Evolutionary conservation across 805 yeast genomes (phyloP).

Genomic region (Metschnikowia rubicola): DNA sequence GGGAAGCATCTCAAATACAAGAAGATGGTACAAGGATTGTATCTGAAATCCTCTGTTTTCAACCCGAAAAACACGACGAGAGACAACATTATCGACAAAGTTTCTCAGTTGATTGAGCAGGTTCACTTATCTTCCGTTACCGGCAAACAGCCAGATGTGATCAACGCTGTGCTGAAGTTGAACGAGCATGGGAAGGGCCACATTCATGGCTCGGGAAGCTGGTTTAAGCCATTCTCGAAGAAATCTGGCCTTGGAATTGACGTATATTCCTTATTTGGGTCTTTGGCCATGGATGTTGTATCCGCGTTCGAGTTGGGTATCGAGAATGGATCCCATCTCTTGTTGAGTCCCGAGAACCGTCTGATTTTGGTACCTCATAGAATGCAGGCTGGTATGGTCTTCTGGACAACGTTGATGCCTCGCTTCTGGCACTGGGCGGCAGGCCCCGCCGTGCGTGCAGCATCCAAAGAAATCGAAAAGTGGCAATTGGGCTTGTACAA

Average conservation of each 20-base stretch:
- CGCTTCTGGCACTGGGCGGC: conserved; percentile 50
- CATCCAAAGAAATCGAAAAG: conserved; percentile 36
- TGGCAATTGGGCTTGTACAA: conserved; percentile 44
- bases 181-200: conserved; percentile 37
- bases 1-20: conserved; percentile 28
- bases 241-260: conserved; percentile 43
- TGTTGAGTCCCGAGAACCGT: conserved; percentile 36
- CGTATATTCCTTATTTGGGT: conserved; percentile 58
- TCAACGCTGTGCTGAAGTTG: conserved; percentile 29
- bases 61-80: conserved; percentile 29
- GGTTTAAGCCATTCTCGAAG: conserved; percentile 27
- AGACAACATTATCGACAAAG: conserved; percentile 24
- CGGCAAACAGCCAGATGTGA: conserved; percentile 31
- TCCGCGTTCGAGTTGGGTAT: conserved; percentile 58
- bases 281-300: conserved; percentile 69
- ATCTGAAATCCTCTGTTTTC: conserved; percentile 35
- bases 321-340: conserved; percentile 42
- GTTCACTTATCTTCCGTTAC: conserved; percentile 28
- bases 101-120: conserved; percentile 24
- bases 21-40: conserved; percentile 30
- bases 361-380: conserved; percentile 44
- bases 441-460: conserved; percentile 33
- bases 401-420: conserved; percentile 64
- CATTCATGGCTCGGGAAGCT: conserved; percentile 18
- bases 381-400: conserved; percentile 55